Evolutionary conservation across 2,329 filamentous ascomycete genomes (phyloP).

Genomic region (Sordariomycetes sp.): DNA sequence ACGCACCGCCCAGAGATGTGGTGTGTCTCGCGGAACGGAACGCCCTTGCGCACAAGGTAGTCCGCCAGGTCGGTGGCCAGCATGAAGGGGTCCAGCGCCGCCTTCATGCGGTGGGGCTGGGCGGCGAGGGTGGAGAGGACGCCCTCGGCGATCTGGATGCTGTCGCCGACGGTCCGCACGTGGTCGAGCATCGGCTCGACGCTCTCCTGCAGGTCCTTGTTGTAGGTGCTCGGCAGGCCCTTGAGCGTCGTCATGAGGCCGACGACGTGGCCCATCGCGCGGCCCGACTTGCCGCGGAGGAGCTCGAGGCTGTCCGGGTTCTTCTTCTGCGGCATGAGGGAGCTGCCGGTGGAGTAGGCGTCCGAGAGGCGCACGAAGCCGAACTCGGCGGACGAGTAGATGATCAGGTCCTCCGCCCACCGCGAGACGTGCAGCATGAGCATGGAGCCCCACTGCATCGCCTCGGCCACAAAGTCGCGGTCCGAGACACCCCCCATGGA

Average conservation of each 20-base stretch:
- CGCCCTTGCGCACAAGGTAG: slow-evolving; percentile 49
- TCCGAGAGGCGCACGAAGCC: slow-evolving; percentile 65
- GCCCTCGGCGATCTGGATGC: slow-evolving; percentile 70
- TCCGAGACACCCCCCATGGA: slow-evolving; percentile 64
- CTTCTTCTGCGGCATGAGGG: slow-evolving; percentile 76
- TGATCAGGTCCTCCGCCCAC: slow-evolving; percentile 77
- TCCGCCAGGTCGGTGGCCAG: slow-evolving; percentile 60
- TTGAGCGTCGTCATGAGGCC: slow-evolving; percentile 61
- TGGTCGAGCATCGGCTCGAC: slow-evolving; percentile 77
- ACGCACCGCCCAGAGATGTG: slow-evolving; percentile 64
- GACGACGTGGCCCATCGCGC: slow-evolving; percentile 69
- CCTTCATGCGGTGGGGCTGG: slow-evolving; percentile 62
- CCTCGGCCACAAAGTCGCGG: slow-evolving; percentile 73
- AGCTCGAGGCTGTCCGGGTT: slow-evolving; percentile 63
- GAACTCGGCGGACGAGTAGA: slow-evolving; percentile 68
- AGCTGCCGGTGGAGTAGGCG: slow-evolving; percentile 65
- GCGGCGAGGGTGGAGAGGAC: slow-evolving; percentile 62
- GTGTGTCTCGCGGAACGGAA: slow-evolving; percentile 70
- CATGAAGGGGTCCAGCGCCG: slow-evolving; percentile 71
- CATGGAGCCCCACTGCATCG: slow-evolving; percentile 65
- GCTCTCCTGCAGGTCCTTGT: slow-evolving; percentile 85
- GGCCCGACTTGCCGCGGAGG: slow-evolving; percentile 61
- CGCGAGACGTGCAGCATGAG: slow-evolving; percentile 70
- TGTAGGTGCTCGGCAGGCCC: slow-evolving; percentile 70
- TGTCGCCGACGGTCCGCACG: slow-evolving; percentile 70